Percentiles rank a stretch among this genome's conserved stretches.
phyloP scores from a whole-genome alignment of 768 basidiomycete species.

The Lentinus tigrinus region DNA sequence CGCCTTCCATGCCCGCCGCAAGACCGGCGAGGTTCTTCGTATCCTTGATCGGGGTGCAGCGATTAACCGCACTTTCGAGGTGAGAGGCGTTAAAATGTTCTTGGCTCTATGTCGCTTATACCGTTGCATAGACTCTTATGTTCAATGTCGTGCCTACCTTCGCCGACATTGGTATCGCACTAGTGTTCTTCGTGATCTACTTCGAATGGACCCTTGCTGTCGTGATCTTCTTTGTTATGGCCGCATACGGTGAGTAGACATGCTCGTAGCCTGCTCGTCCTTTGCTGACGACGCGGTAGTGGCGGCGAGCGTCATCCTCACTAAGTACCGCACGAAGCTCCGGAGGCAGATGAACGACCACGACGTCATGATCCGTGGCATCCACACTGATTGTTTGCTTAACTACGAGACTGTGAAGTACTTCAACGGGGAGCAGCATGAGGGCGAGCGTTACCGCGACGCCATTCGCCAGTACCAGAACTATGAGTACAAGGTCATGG shows the following conservation, averaged over 20 bases:
- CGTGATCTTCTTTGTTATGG: constrained; percentile 72
- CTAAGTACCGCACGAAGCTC: constrained; percentile 71
- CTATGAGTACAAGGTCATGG: constrained; percentile 70
- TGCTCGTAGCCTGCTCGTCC: background rate
- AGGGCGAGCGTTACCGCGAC: constrained; percentile 65
- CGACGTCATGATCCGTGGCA: constrained; percentile 78
- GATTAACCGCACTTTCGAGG: constrained; percentile 80
- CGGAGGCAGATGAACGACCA: constrained; percentile 79
- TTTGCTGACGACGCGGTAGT: constrained; percentile 33
- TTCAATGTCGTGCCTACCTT: constrained; percentile 84
- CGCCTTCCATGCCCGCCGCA: constrained; percentile 77
- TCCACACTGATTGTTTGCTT: constrained; percentile 77
- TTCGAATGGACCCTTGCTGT: constrained; percentile 69
- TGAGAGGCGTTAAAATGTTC: constrained; percentile 22
- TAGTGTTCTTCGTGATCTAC: constrained; percentile 58
- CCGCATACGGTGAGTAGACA: constrained; percentile 58
- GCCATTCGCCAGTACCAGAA: constrained; percentile 75
- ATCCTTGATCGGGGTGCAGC: constrained; percentile 83
- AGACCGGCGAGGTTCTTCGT: constrained; percentile 82
- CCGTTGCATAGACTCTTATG: constrained; percentile 56
- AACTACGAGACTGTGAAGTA: constrained; percentile 89
- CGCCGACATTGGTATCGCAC: constrained; percentile 73
- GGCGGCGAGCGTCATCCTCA: constrained; percentile 52
- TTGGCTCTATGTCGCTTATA: background rate
- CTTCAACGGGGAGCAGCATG: constrained; percentile 84